Conservation (phyloP, 352 stramenopile genomes). For the Pythium folliculosum region DNA sequence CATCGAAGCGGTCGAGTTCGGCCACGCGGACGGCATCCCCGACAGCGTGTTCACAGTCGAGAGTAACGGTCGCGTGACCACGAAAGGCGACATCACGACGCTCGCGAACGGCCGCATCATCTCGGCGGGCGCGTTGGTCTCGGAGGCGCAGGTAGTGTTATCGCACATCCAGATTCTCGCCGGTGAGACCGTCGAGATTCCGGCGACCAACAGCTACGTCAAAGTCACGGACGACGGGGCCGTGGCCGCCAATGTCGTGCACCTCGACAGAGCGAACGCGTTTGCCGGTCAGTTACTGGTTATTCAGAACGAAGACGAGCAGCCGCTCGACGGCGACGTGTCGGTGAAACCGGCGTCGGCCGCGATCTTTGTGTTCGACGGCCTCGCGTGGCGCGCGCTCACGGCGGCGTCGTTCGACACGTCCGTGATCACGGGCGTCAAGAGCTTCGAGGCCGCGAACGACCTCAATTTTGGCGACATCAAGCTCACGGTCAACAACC, state of each 20-base stretch:
- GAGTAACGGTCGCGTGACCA: constrained; percentile 47
- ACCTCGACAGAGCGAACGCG: constrained; percentile 45
- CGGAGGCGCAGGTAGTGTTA: constrained; percentile 55
- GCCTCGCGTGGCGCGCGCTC: constrained; percentile 55
- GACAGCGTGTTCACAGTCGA: constrained; percentile 46
- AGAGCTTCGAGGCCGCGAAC: constrained; percentile 58
- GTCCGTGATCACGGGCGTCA: constrained; percentile 56
- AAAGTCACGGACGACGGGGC: constrained; percentile 59
- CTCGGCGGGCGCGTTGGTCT: constrained; percentile 52
- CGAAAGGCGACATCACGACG: constrained; percentile 52
- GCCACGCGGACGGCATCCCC: constrained; percentile 7
- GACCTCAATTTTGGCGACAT: constrained; percentile 77
- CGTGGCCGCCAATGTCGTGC: constrained; percentile 31
- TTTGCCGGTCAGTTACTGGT: constrained; percentile 67
- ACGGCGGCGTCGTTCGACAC: constrained; percentile 70
- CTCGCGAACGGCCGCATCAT: constrained; percentile 46
- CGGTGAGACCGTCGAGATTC: constrained; percentile 42
- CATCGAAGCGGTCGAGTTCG: constrained; percentile 36
- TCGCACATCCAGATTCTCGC: constrained; percentile 44
- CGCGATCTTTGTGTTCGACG: constrained; percentile 76
- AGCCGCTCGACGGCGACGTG: constrained; percentile 49
- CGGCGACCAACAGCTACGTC: constrained; percentile 70
- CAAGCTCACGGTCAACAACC: constrained; percentile 61
- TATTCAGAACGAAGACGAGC: constrained; percentile 74
- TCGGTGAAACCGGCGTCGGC: constrained; percentile 49